Conservation (phyloP, 2,329 filamentous ascomycete genomes). For the Chaetomium sp. region DNA sequence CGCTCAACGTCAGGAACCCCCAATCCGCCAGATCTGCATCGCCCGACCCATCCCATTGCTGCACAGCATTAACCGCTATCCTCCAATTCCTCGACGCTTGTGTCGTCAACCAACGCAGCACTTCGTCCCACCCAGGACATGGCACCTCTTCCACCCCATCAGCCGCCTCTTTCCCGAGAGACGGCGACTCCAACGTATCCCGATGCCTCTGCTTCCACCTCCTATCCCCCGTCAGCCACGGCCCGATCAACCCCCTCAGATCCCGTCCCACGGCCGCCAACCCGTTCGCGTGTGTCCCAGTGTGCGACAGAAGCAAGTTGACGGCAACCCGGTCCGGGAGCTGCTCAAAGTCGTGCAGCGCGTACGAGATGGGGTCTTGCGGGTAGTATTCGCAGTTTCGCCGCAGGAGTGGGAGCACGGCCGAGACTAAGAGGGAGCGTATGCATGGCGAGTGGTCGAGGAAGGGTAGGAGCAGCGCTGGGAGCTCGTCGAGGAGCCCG, state of each 20-base stretch:
- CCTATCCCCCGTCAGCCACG: conserved; percentile 63
- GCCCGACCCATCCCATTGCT: conserved; percentile 66
- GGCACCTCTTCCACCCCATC: conserved; percentile 28
- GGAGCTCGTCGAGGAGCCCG: conserved; percentile 63
- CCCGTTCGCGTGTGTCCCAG: conserved; percentile 37
- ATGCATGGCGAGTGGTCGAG: conserved; percentile 54
- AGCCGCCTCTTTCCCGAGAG: conserved; percentile 4
- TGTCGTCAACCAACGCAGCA: conserved; percentile 59
- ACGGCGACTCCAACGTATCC: conserved; percentile 15
- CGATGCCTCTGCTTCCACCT: conserved; percentile 41
- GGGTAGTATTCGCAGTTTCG: conserved; percentile 66
- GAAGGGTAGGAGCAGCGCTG: conserved; percentile 63
- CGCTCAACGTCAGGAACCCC: conserved; percentile 50
- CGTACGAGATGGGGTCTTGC: conserved; percentile 38
- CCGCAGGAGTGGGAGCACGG: conserved; percentile 61
- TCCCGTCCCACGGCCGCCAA: conserved; percentile 51
- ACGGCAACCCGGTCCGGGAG: conserved; percentile 55
- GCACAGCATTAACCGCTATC: conserved; percentile 55
- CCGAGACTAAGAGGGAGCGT: conserved; percentile 62
- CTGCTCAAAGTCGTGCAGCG: conserved; percentile 57
- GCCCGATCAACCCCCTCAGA: conserved; percentile 60
- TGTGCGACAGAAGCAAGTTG: conserved; percentile 54
- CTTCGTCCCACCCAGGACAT: conserved; percentile 60
- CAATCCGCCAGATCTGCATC: conserved; percentile 63
- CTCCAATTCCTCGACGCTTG: conserved; percentile 56